Base-by-base conservation (phyloP, 2,329 filamentous ascomycete species). In the Septoria petroselini region DNA sequence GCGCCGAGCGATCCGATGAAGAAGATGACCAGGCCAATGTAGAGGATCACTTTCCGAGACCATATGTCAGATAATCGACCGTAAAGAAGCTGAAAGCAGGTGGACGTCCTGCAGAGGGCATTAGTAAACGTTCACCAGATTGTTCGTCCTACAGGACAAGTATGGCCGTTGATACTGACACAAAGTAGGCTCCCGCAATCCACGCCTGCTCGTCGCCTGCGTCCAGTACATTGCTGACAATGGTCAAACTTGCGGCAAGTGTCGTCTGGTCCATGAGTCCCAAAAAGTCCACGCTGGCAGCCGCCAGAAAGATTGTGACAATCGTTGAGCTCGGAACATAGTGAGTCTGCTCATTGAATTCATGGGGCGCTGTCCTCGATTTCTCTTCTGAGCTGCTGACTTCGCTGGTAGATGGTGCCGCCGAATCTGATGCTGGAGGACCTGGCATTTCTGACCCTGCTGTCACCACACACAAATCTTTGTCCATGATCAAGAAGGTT, bases 31-130 rank as follows among this genome's bases (percentile, higher is more conserved):
- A 83, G 83, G 14, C 81, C 81, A 2, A 77, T 58, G 11, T 86
- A 68, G 23, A 86, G 69, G 41, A 83, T 75, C 9, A 76, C 77
- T 59, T 85, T 86, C 33, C 83, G 73, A 2, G 83, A 83, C 69
- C 79, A 85, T 50, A 86, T 85, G 57, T 86, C 83, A 37, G 78
- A 81, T 17, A 84, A 68, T 60, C 84, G 84, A 17, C 80, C 80
- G 79, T 80, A 83, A 25, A 79, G 76, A 73, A 77, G 65, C 47
- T 77, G 75, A 15, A 73, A 74, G 2, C 73, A 68, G 0, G 74
- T 76, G 0, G 74, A 58, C 7, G 56, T 58, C n/a, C 55, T 58
- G 42, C 15, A 12, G 3, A 21, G 15, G 11, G 17, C n/a, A 33
- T 52, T 43, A 52, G 43, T 27, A 33, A 21, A n/a, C n/a, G n/a